Evolutionary conservation across 345 rosid species (phyloP), one percentile per base, ranked within the genome.

Genomic region (Gossypium anomalum): DNA sequence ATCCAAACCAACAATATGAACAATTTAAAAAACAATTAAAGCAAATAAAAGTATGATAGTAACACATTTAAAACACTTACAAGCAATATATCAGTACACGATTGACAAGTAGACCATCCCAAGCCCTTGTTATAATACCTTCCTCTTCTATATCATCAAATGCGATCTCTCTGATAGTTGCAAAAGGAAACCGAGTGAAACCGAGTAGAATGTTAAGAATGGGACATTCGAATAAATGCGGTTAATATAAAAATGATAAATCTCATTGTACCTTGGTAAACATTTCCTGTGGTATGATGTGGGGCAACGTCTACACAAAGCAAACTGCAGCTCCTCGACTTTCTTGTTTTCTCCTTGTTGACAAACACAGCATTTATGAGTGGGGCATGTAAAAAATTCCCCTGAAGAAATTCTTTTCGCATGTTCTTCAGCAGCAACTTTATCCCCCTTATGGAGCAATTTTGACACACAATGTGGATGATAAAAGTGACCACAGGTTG

Each of bases 221-320:
- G 62, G 59, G 58, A 20, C 74, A 74, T 55, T 66, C 66, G 52
- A 17, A 60, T 14, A 67, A 63, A 52, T 23, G 0, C 43, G 17
- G 14, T 76, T 22, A 47, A 58, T 44, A 10, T 6, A 41, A 22
- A 60, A 43, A 49, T 16, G 29, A 74, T 16, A 29, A 67, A 68
- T 49, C 71, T 61, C 45, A 67, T 34, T 73, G 61, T 77, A 94
- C 99, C 82, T 89, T 19, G 98, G 99, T 81, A 95, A 84, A 86
- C 99, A 95, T 84, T 93, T 93, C 72, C 91, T 79, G 76, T 95
- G 99, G 81, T 91, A 95, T 75, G 94, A 83, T 66, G 82, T 89
- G 23, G 99, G 99, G 76, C 99, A 95, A 22, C 97, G 94, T 81
- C 98, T 86, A 80, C 99, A 95, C 38, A 93, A 84, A 79, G 99